Evolutionary conservation across 2,329 filamentous ascomycete genomes (phyloP).

Genomic region (Emmonsiellopsis sp.): DNA sequence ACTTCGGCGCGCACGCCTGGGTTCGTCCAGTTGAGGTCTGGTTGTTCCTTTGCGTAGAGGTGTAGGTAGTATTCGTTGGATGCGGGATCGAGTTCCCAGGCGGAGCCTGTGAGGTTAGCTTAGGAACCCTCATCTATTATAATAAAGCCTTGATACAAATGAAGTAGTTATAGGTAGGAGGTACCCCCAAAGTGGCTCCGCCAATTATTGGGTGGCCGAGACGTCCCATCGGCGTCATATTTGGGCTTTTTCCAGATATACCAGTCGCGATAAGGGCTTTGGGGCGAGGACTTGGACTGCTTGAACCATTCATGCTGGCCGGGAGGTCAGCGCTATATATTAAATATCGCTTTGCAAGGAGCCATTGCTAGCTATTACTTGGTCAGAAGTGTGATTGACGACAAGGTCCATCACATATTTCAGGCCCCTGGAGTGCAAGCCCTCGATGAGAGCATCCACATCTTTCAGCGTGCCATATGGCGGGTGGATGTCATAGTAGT

Average conservation of each 20-base stretch:
- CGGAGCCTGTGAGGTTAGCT: conserved; percentile 20
- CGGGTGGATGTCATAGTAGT: conserved; percentile 38
- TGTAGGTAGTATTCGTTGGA: conserved; percentile 69
- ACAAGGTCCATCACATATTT: conserved; percentile 40
- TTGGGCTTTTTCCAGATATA: conserved; percentile 56
- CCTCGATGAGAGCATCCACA: conserved; percentile 34
- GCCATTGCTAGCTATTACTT: conserved; percentile 13
- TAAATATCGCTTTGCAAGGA: background rate
- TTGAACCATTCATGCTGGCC: conserved; percentile 56
- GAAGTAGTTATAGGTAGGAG: conserved; percentile 20
- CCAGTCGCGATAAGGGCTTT: conserved; percentile 49
- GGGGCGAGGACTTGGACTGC: conserved; percentile 47
- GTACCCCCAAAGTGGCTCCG: conserved; percentile 26
- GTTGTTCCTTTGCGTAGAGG: conserved; percentile 65
- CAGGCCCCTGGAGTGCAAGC: conserved; percentile 36
- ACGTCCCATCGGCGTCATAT: conserved; percentile 44
- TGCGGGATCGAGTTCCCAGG: conserved; percentile 55
- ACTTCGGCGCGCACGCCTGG: conserved; percentile 57
- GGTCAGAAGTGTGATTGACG: conserved; percentile 32
- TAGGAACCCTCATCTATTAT: conserved; percentile 46
- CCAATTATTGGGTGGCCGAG: conserved; percentile 53
- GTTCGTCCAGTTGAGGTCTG: conserved; percentile 81
- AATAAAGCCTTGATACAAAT: conserved; percentile 42
- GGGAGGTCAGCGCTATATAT: conserved; percentile 1
- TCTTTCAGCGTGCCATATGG: conserved; percentile 36